phyloP scores from a whole-genome alignment of 345 rosid genomes.

The Sisymbrium irio region DNA sequence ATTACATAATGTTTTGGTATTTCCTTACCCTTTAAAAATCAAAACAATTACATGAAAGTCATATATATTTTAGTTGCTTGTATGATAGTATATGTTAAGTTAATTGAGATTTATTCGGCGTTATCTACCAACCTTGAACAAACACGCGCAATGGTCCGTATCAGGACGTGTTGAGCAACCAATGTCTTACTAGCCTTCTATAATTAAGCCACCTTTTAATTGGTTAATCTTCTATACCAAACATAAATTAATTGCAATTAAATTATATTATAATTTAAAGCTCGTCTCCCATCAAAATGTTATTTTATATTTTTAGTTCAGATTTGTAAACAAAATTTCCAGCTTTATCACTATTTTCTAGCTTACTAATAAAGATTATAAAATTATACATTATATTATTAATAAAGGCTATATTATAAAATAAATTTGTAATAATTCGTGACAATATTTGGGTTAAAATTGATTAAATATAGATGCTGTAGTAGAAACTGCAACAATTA shows the following conservation, averaged over 20 bases:
- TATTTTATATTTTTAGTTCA: background rate
- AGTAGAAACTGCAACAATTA: too few species aligned
- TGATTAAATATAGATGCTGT: too few species aligned
- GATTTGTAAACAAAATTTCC: background rate
- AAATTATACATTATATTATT: background rate
- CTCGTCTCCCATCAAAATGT: background rate
- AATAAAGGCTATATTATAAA: background rate
- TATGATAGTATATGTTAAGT: background rate
- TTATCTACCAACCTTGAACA: conserved; percentile 17
- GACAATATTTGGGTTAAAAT: too few species aligned
- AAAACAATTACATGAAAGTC: background rate
- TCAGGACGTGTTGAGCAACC: conserved; percentile 15
- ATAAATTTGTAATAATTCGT: background rate
- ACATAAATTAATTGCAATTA: background rate
- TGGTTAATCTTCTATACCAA: background rate
- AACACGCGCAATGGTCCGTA: conserved; percentile 18
- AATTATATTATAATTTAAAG: too few species aligned
- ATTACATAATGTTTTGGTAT: background rate
- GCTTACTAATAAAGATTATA: background rate
- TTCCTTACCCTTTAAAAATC: background rate
- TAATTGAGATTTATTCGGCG: background rate
- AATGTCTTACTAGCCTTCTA: background rate
- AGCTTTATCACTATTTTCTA: background rate
- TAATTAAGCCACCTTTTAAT: conserved; percentile 5
- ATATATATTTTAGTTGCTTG: background rate